Conservation (phyloP, 208 protist genomes). For the Leishmania gerbilli region DNA sequence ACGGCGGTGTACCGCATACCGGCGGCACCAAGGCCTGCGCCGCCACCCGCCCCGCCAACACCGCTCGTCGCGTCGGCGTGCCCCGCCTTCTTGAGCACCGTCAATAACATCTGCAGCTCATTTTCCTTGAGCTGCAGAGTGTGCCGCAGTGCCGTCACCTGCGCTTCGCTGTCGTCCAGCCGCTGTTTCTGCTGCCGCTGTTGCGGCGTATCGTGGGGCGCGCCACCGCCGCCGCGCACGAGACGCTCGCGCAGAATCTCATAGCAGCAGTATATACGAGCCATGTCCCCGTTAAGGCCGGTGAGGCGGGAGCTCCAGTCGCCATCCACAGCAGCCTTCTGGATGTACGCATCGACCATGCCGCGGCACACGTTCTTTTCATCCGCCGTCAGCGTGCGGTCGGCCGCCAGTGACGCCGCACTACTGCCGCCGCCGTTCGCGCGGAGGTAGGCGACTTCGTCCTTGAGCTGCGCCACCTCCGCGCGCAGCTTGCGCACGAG, state of each 20-base stretch:
- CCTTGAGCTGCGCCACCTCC: slow-evolving; percentile 86
- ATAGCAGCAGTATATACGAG: slow-evolving; percentile 90
- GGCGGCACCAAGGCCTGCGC: slow-evolving; percentile 40
- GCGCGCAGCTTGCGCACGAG: slow-evolving; percentile 89
- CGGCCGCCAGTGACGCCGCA: slow-evolving; percentile 26
- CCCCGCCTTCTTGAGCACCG: slow-evolving; percentile 72
- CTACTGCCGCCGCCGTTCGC: slow-evolving; percentile 39
- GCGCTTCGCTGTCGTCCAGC: slow-evolving; percentile 40
- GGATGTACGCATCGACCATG: slow-evolving; percentile 71
- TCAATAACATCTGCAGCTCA: slow-evolving; percentile 90
- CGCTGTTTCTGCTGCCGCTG: slow-evolving; percentile 13
- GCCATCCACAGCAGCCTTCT: slow-evolving; percentile 35
- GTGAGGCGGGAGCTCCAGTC: slow-evolving; percentile 54
- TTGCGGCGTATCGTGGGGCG: not conserved
- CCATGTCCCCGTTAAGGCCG: slow-evolving; percentile 82
- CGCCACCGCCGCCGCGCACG: not conserved
- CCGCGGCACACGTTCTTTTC: slow-evolving; percentile 68
- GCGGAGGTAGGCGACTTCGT: slow-evolving; percentile 83
- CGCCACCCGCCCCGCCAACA: slow-evolving; percentile 66
- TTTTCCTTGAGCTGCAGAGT: slow-evolving; percentile 93
- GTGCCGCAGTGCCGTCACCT: slow-evolving; percentile 63
- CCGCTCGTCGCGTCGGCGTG: slow-evolving; percentile 14
- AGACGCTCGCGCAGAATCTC: slow-evolving; percentile 68
- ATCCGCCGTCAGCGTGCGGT: slow-evolving; percentile 68
- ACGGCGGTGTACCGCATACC: slow-evolving; percentile 24